phyloP scores from a whole-genome alignment of 129 eudicot species.

The Escallonia rubra region DNA sequence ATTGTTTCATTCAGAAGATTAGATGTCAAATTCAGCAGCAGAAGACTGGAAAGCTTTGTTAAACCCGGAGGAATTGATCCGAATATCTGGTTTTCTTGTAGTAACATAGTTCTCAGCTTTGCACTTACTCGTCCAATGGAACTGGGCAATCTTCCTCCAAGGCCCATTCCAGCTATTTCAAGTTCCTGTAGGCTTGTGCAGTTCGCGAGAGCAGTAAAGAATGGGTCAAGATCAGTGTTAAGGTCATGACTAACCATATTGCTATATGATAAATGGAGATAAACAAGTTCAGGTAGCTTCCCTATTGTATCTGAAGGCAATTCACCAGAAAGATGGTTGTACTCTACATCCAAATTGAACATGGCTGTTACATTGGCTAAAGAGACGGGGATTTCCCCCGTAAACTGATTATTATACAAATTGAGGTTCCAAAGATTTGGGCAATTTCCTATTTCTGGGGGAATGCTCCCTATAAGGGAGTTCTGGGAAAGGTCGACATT shows the following conservation, averaged over 20 bases:
- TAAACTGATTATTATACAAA: conserved; percentile 7
- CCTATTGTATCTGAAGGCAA: conserved; percentile 11
- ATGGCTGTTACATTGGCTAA: conserved; percentile 7
- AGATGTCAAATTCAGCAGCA: conserved; percentile 36
- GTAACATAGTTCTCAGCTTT: conserved; percentile 16
- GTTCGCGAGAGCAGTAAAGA: conserved; percentile 11
- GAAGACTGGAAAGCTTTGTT: conserved; percentile 31
- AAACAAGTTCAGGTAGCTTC: neutral
- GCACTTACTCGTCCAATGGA: conserved; percentile 29
- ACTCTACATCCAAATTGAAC: conserved; percentile 7
- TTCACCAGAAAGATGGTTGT: conserved; percentile 12
- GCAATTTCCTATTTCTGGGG: conserved; percentile 39
- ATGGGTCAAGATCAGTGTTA: conserved; percentile 15
- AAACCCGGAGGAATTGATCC: conserved; percentile 44
- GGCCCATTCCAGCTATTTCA: conserved; percentile 13
- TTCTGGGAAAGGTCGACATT: conserved; percentile 48
- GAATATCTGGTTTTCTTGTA: conserved; percentile 37
- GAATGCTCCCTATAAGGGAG: conserved; percentile 32
- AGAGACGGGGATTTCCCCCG: conserved; percentile 13
- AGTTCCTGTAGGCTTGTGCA: conserved; percentile 5
- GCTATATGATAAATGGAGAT: conserved; percentile 12
- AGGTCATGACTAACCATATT: conserved; percentile 5
- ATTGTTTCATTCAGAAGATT: conserved; percentile 42
- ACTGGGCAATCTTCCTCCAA: conserved; percentile 42
- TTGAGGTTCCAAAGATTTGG: conserved; percentile 5